Base-by-base conservation (phyloP, 2,329 filamentous ascomycete genomes). In the Paecilomyces variotii region DNA sequence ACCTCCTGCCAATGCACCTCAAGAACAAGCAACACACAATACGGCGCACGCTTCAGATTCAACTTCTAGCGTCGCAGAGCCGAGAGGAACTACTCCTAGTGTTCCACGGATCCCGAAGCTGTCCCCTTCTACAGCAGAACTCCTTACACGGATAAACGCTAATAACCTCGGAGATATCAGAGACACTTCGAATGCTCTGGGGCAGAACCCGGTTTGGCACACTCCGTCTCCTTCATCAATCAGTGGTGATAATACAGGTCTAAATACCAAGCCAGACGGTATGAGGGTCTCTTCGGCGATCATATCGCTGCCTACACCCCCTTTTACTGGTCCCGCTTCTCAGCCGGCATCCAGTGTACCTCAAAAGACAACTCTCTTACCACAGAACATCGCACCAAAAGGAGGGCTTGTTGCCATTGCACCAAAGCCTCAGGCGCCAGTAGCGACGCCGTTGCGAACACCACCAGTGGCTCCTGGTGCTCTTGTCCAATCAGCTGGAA, bases 281-380 rank as follows among this genome's bases (percentile, higher is more conserved):
- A 69, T 68, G 66, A 67, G 59, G 60, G 52, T 57, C 12, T 69
- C 67, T 34, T 69, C 67, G 12, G 64, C 63, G 34, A 58, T 67
- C 30, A 61, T 69, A 53, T 65, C 67, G 56, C 59, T 69, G 19
- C 64, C 67, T 32, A 64, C 64, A 35, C 54, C 63, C 27, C 66
- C 66, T 19, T 68, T 69, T 59, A 59, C 57, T 14, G 56, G 58
- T 56, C 59, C 63, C 24, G 56, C 54, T 58, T 57, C 59, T 57
- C 57, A 61, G 56, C 56, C 57, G 51, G 55, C 64, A 24, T 56
- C 56, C 30, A 49, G 25, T 30, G 19, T 55, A 54, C 57, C 52
- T 56, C 60, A 24, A 49, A 53, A 57, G 12, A 50, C 45, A 26
- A 39, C 59, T 30, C 50, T 53, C 45, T 25, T 56, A 19, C 35